phyloP scores from a whole-genome alignment of 2,329 filamentous ascomycete genomes.

The Pestalotiopsis sp. region DNA sequence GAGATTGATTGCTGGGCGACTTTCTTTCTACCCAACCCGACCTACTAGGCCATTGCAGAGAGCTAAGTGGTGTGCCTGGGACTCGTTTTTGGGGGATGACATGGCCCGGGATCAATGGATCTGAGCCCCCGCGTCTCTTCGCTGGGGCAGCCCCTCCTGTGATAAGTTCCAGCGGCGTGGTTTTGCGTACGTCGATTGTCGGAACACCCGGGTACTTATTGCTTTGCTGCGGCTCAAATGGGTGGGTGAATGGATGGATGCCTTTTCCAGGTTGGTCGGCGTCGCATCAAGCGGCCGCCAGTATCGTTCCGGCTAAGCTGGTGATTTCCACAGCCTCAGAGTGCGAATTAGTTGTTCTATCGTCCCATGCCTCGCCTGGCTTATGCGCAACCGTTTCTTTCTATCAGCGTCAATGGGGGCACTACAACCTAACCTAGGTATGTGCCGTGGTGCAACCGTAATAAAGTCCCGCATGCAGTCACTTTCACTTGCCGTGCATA shows the following conservation, averaged over 20 bases:
- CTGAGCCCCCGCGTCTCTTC: slow-evolving; percentile 1
- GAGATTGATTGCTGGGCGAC: neutral
- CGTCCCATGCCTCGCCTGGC: no score
- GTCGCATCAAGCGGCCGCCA: neutral
- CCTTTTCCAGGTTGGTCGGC: neutral
- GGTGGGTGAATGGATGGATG: neutral
- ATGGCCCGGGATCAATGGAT: neutral
- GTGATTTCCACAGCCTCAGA: no score
- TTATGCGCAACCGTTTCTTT: no score
- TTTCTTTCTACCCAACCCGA: slow-evolving; percentile 1
- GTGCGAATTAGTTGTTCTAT: no score
- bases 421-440: no score
- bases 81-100: slow-evolving; percentile 4
- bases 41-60: neutral
- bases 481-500: neutral
- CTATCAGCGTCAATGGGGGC: no score
- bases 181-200: slow-evolving; percentile 15
- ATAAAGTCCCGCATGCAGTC: neutral
- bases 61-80: slow-evolving; percentile 5
- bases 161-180: slow-evolving; percentile 9
- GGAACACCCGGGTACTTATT: slow-evolving; percentile 22
- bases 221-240: slow-evolving; percentile 10
- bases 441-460: no score
- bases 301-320: neutral
- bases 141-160: neutral